Base-by-base conservation (phyloP, 2,329 filamentous ascomycete species). In the Myriangium duriaei region DNA sequence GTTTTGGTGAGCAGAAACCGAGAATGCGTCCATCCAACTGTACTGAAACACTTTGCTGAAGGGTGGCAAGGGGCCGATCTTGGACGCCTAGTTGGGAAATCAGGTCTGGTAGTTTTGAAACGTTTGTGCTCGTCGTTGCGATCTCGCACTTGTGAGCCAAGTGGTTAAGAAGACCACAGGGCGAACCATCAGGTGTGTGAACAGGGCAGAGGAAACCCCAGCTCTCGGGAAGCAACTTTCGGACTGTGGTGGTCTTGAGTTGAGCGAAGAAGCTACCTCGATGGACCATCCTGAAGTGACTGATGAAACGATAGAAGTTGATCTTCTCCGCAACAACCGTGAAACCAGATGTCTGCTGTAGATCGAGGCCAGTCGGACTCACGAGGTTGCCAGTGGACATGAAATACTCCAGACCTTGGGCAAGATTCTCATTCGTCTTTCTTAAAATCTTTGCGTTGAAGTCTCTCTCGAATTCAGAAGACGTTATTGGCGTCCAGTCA, bases 201-300 rank as follows among this genome's bases (percentile, higher is more conserved):
- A 96, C 88, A 12, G 91, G 91, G 54, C 91, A 98, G 49, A 98
- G 68, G 64, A 95, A 98, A 5, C 91, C 91, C 91, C 91, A 98
- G 49, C 86, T 94, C 57, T 98, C 91, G 2, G 91, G 91, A 13
- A 96, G 65, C 49, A 98, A 67, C 60, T 96, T 98, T 65, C 91
- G 76, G 35, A 98, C 91, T 0, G 91, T 91, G 0, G 91, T 98
- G 0, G 91, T 98, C 64, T 95, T 96, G 47, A 98, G 64, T 57
- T 96, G 84, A 3, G 91, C 91, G 59, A 98, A 98, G 72, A 98
- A 98, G 56, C 85, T 91, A 68, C 91, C 91, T 76, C 91, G 78
- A 65, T 98, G 91, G 41, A 98, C 85, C 86, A 95, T 95, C 49
- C 91, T 81, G 72, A 98, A 98, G 61, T 98, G 91, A 60, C 84